These are phyloP conservation scores for Talaromyces albobiverticillius DNA, from an alignment of 2,329 filamentous ascomycete species.

Conservation along the genomic window DNA sequence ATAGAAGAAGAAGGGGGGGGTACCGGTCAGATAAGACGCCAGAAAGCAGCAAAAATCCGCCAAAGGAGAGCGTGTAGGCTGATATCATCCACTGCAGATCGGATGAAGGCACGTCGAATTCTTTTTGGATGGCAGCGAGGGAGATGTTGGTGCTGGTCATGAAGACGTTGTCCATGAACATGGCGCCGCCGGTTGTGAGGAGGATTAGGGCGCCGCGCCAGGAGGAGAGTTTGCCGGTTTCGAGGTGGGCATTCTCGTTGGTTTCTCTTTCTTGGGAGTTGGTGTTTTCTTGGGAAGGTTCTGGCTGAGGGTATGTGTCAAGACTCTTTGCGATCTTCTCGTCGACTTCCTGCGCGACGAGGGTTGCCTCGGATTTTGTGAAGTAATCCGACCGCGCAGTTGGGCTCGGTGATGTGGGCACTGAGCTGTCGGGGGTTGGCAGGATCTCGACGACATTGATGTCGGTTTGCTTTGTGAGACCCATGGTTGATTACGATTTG, in stretches of 20 bases:
- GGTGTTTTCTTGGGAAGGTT: neutral
- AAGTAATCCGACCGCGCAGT: neutral
- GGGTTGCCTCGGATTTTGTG: neutral
- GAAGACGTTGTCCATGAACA: conserved; percentile 45
- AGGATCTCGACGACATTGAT: neutral
- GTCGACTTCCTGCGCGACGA: neutral
- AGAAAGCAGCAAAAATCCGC: conserved; percentile 32
- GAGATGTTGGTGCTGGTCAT: conserved; percentile 44
- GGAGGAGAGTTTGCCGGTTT: conserved; percentile 34
- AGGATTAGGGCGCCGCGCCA: conserved; percentile 40
- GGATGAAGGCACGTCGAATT: conserved; percentile 32
- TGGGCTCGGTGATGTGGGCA: neutral
- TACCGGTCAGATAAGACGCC: conserved; percentile 35
- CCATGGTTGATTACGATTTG: neutral
- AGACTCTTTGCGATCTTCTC: neutral
- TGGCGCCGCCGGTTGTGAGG: conserved; percentile 41
- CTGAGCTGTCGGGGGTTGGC: neutral
- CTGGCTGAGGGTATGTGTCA: neutral
- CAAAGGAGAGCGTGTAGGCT: conserved; percentile 41
- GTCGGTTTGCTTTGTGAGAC: neutral
- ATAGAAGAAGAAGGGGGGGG: neutral
- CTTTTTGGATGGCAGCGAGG: conserved; percentile 39
- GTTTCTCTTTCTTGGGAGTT: conserved; percentile 8
- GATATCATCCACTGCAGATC: conserved; percentile 43
- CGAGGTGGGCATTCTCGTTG: conserved; percentile 20